phyloP scores from a whole-genome alignment of 306 rosid genomes.

The Cicer bijugum region DNA sequence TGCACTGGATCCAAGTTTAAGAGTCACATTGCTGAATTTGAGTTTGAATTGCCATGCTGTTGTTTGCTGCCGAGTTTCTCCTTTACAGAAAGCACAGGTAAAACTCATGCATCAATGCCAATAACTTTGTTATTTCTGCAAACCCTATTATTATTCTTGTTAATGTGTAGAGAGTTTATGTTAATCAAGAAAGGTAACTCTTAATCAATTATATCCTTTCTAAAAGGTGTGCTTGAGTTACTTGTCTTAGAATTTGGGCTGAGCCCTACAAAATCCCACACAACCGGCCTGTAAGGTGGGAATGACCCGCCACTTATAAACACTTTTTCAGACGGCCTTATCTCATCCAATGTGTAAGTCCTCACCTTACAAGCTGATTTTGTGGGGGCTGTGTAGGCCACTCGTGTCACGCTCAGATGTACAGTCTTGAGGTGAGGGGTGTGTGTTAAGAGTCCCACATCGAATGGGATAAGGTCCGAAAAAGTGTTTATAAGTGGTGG shows the following conservation, averaged over 20 bases:
- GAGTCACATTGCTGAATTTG: conserved; percentile 74
- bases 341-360: too few relatives aligned
- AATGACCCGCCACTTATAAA: too few relatives aligned
- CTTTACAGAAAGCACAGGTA: conserved; percentile 98
- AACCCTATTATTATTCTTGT: conserved; percentile 12
- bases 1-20: conserved; percentile 80
- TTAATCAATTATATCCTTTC: conserved; percentile 31
- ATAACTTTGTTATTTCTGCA: conserved; percentile 30
- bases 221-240: conserved; percentile 16
- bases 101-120: conserved; percentile 37
- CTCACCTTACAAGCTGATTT: too few relatives aligned
- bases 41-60: conserved; percentile 90
- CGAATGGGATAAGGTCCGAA: too few relatives aligned
- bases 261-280: too few relatives aligned
- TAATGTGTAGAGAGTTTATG: conserved; percentile 5
- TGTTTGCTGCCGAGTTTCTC: conserved; percentile 99
- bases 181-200: conserved; percentile 24
- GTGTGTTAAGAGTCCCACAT: too few relatives aligned
- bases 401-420: too few relatives aligned
- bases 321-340: too few relatives aligned
- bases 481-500: too few relatives aligned
- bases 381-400: too few relatives aligned
- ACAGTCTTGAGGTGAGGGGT: too few relatives aligned
- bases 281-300: too few relatives aligned
- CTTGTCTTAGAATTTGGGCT: neutral